These are phyloP conservation scores for Kernera saxatilis DNA, from an alignment of 345 rosid genomes.

Conservation along the genomic window DNA sequence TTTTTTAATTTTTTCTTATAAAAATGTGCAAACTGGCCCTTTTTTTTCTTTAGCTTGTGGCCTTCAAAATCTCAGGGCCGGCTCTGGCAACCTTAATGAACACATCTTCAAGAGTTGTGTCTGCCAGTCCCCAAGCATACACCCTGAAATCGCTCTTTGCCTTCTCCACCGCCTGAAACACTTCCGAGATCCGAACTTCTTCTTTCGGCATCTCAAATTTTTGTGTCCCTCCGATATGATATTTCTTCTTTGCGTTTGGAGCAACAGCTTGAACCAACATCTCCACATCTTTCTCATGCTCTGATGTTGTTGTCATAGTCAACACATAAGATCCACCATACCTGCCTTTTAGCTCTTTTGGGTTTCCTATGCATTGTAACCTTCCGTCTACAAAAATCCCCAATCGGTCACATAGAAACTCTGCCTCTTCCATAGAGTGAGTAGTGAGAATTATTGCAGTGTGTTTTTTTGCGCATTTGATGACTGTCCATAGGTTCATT, in stretches of 20 bases:
- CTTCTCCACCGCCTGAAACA: constrained; percentile 68
- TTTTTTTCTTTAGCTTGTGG: no score
- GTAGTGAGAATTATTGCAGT: constrained; percentile 88
- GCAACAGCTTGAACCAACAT: constrained; percentile 49
- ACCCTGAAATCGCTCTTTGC: constrained; percentile 67
- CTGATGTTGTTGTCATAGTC: constrained; percentile 60
- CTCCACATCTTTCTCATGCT: constrained; percentile 67
- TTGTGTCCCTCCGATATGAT: constrained; percentile 81
- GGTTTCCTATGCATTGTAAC: constrained; percentile 86
- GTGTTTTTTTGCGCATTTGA: constrained; percentile 66
- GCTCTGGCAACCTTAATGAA: no score
- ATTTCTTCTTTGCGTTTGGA: constrained; percentile 59
- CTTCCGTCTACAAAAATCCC: constrained; percentile 81
- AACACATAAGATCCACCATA: constrained; percentile 83
- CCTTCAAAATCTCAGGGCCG: no score
- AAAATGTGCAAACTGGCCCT: no score
- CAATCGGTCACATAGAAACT: constrained; percentile 76
- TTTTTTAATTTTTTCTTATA: no score
- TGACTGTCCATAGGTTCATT: constrained; percentile 75
- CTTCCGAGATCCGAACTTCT: constrained; percentile 61
- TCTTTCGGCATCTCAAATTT: constrained; percentile 85
- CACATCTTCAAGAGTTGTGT: constrained; percentile 91
- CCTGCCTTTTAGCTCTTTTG: constrained; percentile 77
- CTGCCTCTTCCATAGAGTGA: constrained; percentile 98
- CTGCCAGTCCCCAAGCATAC: constrained; percentile 91